phyloP scores from a whole-genome alignment of 2,329 filamentous ascomycete genomes.

The Dactylellina sp. region DNA sequence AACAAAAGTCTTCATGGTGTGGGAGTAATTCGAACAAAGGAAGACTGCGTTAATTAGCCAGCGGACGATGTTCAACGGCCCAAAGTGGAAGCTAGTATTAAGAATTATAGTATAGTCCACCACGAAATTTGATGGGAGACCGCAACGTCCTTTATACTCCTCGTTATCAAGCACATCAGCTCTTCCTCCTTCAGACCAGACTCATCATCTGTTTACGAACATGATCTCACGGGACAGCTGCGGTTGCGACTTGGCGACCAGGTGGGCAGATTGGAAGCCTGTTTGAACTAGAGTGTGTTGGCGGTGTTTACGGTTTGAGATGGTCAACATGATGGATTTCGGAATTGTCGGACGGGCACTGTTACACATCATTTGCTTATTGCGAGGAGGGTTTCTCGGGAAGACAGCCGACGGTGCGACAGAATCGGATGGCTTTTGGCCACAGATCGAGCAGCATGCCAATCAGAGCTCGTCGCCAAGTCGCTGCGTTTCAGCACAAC shows the following conservation, averaged over 20 bases:
- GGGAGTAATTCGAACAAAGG: constrained; percentile 9
- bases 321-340: constrained; percentile 5
- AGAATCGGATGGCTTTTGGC: neutral
- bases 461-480: constrained; percentile 33
- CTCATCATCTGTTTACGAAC: neutral
- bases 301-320: constrained; percentile 7
- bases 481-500: constrained; percentile 3
- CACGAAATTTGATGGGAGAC: no score
- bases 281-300: constrained; percentile 15
- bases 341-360: constrained; percentile 34
- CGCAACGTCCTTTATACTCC: no score
- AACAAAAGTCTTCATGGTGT: constrained; percentile 17
- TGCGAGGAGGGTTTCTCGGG: constrained; percentile 34
- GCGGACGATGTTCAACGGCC: constrained; percentile 13
- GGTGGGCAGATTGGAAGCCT: neutral
- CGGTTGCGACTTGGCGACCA: neutral
- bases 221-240: constrained; percentile 20
- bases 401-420: constrained; percentile 49
- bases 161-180: no score
- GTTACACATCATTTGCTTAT: constrained; percentile 43
- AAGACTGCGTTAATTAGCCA: constrained; percentile 40
- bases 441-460: constrained; percentile 13
- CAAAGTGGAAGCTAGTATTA: no score
- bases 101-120: no score
- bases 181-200: neutral